These are phyloP conservation scores for Buddleja alternifolia DNA, from an alignment of 257 asterid species.

Conservation along the genomic window DNA sequence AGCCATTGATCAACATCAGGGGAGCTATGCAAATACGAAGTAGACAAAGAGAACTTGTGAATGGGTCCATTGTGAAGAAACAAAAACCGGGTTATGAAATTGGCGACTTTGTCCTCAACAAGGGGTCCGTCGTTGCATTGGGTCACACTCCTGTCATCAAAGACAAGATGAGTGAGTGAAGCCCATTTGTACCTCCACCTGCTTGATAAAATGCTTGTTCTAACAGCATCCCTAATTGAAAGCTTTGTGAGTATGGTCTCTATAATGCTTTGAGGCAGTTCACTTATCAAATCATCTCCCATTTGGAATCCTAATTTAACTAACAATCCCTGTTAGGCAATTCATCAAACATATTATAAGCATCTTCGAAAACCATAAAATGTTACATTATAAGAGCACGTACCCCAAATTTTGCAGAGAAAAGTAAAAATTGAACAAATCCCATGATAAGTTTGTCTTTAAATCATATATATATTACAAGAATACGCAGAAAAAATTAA, in stretches of 20 bases:
- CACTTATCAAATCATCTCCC: conserved; percentile 74
- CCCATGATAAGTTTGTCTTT: conserved; percentile 14
- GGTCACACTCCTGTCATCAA: conserved; percentile 59
- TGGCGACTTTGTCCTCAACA: conserved; percentile 46
- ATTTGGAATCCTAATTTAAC: conserved; percentile 42
- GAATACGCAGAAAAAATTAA: too few relatives aligned
- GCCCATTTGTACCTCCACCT: conserved; percentile 93
- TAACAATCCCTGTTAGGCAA: conserved; percentile 13
- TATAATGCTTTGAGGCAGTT: conserved; percentile 83
- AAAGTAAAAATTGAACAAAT: background rate
- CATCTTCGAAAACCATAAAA: conserved; percentile 8
- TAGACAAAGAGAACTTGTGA: conserved; percentile 65
- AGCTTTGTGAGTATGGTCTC: conserved; percentile 76
- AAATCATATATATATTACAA: background rate
- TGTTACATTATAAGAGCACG: background rate
- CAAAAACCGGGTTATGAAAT: conserved; percentile 64
- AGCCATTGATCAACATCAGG: conserved; percentile 88
- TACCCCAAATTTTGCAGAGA: conserved; percentile 6
- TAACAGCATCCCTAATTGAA: conserved; percentile 73
- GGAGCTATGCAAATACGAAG: conserved; percentile 48
- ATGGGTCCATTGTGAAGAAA: conserved; percentile 88
- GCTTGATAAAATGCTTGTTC: conserved; percentile 69
- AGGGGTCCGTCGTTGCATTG: conserved; percentile 41
- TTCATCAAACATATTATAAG: too few relatives aligned
- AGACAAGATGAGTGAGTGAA: conserved; percentile 62